phyloP scores from a whole-genome alignment of 345 rosid genomes.

The Gossypium bickii region DNA sequence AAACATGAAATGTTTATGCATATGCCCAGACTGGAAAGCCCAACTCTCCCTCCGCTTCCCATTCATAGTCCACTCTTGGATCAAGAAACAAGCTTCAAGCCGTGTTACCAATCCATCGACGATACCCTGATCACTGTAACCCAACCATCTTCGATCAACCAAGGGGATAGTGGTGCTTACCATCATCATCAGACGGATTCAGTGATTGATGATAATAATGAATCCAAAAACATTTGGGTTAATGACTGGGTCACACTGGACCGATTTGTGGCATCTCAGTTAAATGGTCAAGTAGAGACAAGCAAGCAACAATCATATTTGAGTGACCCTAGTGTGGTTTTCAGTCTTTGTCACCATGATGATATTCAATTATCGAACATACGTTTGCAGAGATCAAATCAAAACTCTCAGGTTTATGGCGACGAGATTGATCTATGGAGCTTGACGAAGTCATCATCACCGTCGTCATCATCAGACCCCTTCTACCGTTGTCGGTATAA shows the following conservation, averaged over 20 bases:
- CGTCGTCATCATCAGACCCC: slow-evolving; percentile 45
- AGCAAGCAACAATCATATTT: slow-evolving; percentile 40
- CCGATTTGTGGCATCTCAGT: slow-evolving; percentile 83
- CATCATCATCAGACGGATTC: background rate
- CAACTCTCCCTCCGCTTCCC: slow-evolving; percentile 31
- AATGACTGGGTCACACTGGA: slow-evolving; percentile 80
- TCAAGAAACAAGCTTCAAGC: background rate
- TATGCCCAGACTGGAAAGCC: slow-evolving; percentile 71
- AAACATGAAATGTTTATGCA: slow-evolving; percentile 49
- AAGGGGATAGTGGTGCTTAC: slow-evolving; percentile 19
- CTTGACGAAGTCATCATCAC: slow-evolving; percentile 51
- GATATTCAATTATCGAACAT: slow-evolving; percentile 34
- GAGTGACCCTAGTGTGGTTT: slow-evolving; percentile 34
- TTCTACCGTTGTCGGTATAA: slow-evolving; percentile 67
- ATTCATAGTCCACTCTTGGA: slow-evolving; percentile 21
- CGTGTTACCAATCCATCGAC: slow-evolving; percentile 15
- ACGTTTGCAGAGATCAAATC: slow-evolving; percentile 34
- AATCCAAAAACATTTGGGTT: slow-evolving; percentile 20
- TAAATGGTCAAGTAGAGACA: slow-evolving; percentile 56
- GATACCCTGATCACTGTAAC: slow-evolving; percentile 30
- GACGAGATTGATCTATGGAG: slow-evolving; percentile 58
- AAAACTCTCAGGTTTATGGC: slow-evolving; percentile 18
- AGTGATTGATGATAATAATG: background rate
- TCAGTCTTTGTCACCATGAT: slow-evolving; percentile 34
- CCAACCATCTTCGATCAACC: slow-evolving; percentile 24